phyloP scores from a whole-genome alignment of 2,329 filamentous ascomycete species.

The Fusarium staphyleae region DNA sequence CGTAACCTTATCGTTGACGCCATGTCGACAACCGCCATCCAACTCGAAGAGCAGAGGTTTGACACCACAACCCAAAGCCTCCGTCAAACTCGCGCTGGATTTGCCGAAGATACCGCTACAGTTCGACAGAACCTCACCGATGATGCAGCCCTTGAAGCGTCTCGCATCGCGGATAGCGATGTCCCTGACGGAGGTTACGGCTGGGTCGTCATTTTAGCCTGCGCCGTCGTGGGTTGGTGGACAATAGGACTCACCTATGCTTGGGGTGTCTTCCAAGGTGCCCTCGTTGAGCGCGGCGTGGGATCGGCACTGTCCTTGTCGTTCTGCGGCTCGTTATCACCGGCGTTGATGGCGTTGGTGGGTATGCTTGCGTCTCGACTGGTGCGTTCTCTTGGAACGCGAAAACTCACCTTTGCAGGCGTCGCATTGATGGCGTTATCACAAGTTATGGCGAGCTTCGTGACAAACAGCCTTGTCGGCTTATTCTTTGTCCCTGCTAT shows the following conservation, averaged over 20 bases:
- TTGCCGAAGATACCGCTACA: neutral
- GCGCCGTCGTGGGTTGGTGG: constrained; percentile 51
- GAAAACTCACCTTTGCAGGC: constrained; percentile 12
- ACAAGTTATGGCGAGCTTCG: constrained; percentile 22
- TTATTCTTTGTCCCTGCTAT: constrained; percentile 41
- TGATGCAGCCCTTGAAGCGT: constrained; percentile 35
- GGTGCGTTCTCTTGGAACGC: constrained; percentile 20
- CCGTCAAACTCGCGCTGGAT: constrained; percentile 17
- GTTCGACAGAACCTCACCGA: neutral
- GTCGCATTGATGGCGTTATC: constrained; percentile 15
- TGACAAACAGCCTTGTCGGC: constrained; percentile 37
- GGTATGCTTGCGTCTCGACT: constrained; percentile 24
- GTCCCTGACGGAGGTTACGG: constrained; percentile 43
- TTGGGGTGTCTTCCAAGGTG: constrained; percentile 68
- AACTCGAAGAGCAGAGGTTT: neutral
- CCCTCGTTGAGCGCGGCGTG: constrained; percentile 57
- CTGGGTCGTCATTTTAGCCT: constrained; percentile 39
- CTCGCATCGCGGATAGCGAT: constrained; percentile 28
- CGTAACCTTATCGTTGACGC: too few species aligned
- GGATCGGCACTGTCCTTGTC: constrained; percentile 59
- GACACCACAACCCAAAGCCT: constrained; percentile 5
- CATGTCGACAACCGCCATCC: neutral
- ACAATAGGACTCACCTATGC: constrained; percentile 63
- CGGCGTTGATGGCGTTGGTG: constrained; percentile 31
- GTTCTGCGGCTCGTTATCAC: constrained; percentile 61